Evolutionary conservation across 1,284 basidiomycete genomes (phyloP).

Genomic region (Trichosporon faecale): DNA sequence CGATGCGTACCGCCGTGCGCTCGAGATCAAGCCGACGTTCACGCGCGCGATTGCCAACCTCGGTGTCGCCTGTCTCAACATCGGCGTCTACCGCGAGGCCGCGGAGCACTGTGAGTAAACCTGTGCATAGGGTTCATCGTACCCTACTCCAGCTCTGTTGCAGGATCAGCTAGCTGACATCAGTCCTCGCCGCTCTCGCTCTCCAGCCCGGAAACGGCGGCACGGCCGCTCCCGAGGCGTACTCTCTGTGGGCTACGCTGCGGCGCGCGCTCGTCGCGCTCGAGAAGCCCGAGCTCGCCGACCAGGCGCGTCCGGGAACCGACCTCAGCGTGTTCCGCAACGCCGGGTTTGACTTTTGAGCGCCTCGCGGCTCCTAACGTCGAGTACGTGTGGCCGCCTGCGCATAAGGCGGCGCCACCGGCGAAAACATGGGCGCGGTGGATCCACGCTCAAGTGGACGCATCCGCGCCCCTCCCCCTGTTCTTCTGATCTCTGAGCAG

Average conservation of each 20-base stretch:
- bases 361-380: not conserved
- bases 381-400: not conserved
- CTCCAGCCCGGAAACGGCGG: constrained; percentile 59
- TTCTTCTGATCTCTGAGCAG: not conserved
- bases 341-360: constrained; percentile 78
- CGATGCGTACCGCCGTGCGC: constrained; percentile 87
- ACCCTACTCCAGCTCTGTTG: not conserved
- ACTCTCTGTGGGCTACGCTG: constrained; percentile 89
- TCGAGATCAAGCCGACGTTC: constrained; percentile 91
- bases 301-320: constrained; percentile 54
- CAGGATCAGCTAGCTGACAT: not conserved
- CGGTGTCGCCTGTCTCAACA: constrained; percentile 93
- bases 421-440: not conserved
- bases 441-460: not conserved
- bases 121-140: too few relatives aligned
- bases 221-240: constrained; percentile 43
- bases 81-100: constrained; percentile 92
- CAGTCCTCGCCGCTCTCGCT: constrained; percentile 78
- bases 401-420: not conserved
- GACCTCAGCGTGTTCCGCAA: constrained; percentile 68
- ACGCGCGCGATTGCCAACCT: constrained; percentile 98
- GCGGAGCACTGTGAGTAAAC: constrained; percentile 71
- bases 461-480: not conserved
- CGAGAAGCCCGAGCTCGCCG: constrained; percentile 58
- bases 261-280: constrained; percentile 75